Evolutionary conservation across 495 filamentous ascomycete species (phyloP).

Genomic region (Trichoderma reesei): DNA sequence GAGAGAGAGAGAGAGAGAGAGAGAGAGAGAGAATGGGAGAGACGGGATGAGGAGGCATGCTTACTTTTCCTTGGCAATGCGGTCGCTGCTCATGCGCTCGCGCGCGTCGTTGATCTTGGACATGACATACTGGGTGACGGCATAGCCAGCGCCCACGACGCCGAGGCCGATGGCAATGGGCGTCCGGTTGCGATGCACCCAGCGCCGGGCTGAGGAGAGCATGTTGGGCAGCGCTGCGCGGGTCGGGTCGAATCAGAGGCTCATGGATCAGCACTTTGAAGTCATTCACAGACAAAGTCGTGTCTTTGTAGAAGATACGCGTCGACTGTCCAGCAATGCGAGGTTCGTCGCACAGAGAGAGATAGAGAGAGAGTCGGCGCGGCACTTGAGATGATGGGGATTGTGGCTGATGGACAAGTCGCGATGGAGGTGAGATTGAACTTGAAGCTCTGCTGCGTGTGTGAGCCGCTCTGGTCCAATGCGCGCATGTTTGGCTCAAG

Average conservation of each 20-base stretch:
- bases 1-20: too few relatives aligned
- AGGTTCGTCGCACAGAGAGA: too few relatives aligned
- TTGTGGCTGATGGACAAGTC: too few relatives aligned
- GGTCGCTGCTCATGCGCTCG: conserved; percentile 89
- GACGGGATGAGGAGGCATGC: too few relatives aligned
- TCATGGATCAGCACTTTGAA: neutral
- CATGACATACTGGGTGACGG: conserved; percentile 85
- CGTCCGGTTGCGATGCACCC: conserved; percentile 86
- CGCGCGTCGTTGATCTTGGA: conserved; percentile 83
- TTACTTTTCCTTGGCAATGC: conserved; percentile 92
- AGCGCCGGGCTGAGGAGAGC: conserved; percentile 74
- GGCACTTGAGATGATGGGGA: too few relatives aligned
- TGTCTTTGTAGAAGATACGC: too few relatives aligned
- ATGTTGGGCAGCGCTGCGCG: conserved; percentile 38
- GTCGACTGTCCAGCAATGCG: too few relatives aligned
- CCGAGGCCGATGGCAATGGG: conserved; percentile 79
- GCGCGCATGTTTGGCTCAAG: too few relatives aligned
- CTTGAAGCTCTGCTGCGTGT: too few relatives aligned
- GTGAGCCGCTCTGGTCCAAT: too few relatives aligned
- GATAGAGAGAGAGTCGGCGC: too few relatives aligned
- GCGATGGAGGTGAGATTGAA: neutral
- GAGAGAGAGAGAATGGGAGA: too few relatives aligned
- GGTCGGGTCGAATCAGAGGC: neutral
- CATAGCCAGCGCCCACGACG: conserved; percentile 79
- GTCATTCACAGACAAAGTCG: neutral